Conservation (phyloP, 495 filamentous ascomycete genomes). For the Talaromyces stipitatus region DNA sequence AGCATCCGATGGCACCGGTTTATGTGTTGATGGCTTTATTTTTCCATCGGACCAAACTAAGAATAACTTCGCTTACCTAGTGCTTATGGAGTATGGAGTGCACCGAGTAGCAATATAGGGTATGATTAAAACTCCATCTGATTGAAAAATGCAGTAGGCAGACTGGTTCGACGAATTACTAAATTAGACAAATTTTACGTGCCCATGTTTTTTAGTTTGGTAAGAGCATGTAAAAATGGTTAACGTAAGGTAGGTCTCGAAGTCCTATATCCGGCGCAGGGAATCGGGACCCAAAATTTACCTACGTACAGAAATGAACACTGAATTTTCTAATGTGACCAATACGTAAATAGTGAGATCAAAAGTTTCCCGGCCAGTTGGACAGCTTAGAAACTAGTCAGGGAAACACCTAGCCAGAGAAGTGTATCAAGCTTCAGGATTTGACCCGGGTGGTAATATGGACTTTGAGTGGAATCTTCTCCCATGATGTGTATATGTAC, state of each 20-base stretch:
- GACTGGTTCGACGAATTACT: neutral
- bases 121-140: neutral
- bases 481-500: conserved; percentile 37
- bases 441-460: conserved; percentile 20
- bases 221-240: neutral
- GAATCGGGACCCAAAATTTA: no score
- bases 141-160: neutral
- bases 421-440: neutral
- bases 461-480: conserved; percentile 34
- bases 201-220: neutral
- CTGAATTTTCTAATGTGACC: no score
- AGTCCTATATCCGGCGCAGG: no score
- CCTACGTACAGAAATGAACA: neutral
- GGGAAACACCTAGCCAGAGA: no score
- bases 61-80: neutral
- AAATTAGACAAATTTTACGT: neutral
- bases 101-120: neutral
- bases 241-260: no score
- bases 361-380: no score
- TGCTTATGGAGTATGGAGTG: neutral
- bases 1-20: no score
- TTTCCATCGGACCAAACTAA: neutral
- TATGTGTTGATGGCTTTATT: no score
- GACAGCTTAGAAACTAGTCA: no score
- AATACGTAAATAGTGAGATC: no score